Evolutionary conservation across 1,139 yeast genomes (phyloP).

Genomic region (Debaryomycetaceae sp.): DNA sequence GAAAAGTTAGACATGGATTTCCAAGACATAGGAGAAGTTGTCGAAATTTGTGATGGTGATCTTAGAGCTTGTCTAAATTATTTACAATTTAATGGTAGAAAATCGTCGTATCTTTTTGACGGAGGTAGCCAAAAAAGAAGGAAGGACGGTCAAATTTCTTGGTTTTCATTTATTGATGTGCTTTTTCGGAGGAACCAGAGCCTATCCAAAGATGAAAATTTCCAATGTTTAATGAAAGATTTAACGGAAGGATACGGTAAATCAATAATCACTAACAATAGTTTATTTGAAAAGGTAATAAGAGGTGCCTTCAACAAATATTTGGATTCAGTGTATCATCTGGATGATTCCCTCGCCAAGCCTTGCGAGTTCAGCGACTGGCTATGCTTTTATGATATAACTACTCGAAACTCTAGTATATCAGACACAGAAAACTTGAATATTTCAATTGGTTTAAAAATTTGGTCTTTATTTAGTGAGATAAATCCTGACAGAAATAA

Average conservation of each 20-base stretch:
- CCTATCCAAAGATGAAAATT: conserved; percentile 45
- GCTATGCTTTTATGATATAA: conserved; percentile 64
- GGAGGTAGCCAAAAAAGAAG: conserved; percentile 15
- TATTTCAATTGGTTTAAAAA: conserved; percentile 57
- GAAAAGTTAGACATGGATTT: conserved; percentile 34
- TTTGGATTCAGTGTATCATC: conserved; percentile 47
- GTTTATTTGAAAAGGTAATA: conserved; percentile 59
- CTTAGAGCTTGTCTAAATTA: conserved; percentile 82
- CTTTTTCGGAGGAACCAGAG: conserved; percentile 53
- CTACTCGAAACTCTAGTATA: conserved; percentile 26
- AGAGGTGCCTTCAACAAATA: conserved; percentile 73
- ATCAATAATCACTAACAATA: conserved; percentile 43
- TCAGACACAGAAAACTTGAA: conserved; percentile 53
- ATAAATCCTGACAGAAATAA: conserved; percentile 36
- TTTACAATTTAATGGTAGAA: conserved; percentile 61
- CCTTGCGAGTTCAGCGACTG: conserved; percentile 73
- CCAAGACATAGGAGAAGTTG: conserved; percentile 47
- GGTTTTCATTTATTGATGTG: conserved; percentile 58
- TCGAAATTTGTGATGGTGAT: conserved; percentile 77
- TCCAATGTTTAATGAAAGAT: conserved; percentile 33
- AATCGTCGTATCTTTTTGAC: conserved; percentile 4
- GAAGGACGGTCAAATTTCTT: conserved; percentile 55
- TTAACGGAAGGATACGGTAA: conserved; percentile 37
- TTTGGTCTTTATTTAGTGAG: conserved; percentile 66
- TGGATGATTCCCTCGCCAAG: conserved; percentile 62